Conservation (phyloP, 2,329 filamentous ascomycete genomes). For the Septoria linicola region DNA sequence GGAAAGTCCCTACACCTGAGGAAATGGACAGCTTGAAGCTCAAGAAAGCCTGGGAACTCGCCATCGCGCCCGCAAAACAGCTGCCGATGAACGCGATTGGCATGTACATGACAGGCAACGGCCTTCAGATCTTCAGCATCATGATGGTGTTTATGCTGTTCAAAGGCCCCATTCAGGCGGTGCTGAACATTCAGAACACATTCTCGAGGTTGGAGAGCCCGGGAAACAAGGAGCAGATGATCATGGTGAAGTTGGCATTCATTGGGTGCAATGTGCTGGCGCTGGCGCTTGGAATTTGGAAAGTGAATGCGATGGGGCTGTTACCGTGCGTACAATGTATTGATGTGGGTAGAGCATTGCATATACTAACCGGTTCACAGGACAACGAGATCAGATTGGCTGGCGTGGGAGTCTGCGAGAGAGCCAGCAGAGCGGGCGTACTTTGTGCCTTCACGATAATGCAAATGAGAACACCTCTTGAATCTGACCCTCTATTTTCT, state of each 20-base stretch:
- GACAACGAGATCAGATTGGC: constrained; percentile 94
- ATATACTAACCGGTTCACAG: constrained; percentile 47
- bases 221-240: constrained; percentile 67
- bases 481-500: too few species aligned
- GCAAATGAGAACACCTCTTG: neutral
- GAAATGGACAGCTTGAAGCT: constrained; percentile 95
- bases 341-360: neutral
- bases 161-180: constrained; percentile 87
- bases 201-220: constrained; percentile 89
- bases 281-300: constrained; percentile 86
- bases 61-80: constrained; percentile 87
- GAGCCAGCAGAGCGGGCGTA: constrained; percentile 63
- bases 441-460: constrained; percentile 32
- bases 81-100: constrained; percentile 98
- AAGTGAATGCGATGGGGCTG: constrained; percentile 93
- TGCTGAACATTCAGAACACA: constrained; percentile 79
- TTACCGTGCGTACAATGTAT: constrained; percentile 66
- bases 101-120: constrained; percentile 99
- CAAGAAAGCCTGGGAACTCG: constrained; percentile 98
- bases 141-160: constrained; percentile 99
- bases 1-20: constrained; percentile 69
- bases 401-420: constrained; percentile 86
- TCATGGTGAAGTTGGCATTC: constrained; percentile 84
- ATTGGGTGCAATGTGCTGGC: constrained; percentile 82
- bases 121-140: constrained; percentile 97